A percentile compares a stretch with the other conserved stretches of the same genome.
phyloP scores from a whole-genome alignment of 805 yeast genomes.

The Candida broadrunensis region DNA sequence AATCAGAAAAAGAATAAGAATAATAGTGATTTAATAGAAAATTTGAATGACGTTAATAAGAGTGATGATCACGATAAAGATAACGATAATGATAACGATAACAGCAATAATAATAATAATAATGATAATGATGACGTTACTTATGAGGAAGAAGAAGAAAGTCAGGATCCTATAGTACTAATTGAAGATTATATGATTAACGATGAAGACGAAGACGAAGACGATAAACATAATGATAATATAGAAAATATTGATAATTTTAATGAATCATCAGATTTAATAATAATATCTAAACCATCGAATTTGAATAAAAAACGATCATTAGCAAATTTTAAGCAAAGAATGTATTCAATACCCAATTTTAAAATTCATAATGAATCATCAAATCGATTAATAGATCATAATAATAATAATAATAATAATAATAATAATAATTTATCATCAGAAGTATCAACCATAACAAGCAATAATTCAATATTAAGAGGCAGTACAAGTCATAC shows the following conservation, averaged over 20 bases:
- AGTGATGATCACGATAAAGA: too few relatives aligned
- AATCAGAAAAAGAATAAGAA: not conserved
- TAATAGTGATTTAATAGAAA: too few relatives aligned
- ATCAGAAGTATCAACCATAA: slow-evolving; percentile 2
- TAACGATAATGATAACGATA: too few relatives aligned
- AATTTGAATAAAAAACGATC: slow-evolving; percentile 27
- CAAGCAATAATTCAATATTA: not conserved
- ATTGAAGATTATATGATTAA: slow-evolving; percentile 52
- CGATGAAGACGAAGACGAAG: not conserved
- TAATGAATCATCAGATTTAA: not conserved
- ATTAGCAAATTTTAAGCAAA: slow-evolving; percentile 34
- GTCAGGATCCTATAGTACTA: slow-evolving; percentile 42
- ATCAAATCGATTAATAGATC: too few relatives aligned
- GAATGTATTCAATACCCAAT: slow-evolving; percentile 1
- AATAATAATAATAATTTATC: not conserved
- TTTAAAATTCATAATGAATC: not conserved
- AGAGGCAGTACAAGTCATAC: not conserved
- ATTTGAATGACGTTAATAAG: too few relatives aligned
- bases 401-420: too few relatives aligned
- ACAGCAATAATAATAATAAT: slow-evolving; percentile 1
- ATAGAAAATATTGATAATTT: not conserved
- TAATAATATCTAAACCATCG: not conserved
- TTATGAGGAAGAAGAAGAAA: slow-evolving; percentile 14
- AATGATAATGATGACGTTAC: slow-evolving; percentile 4
- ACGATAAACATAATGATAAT: slow-evolving; percentile 13